Evolutionary conservation across 371 early-diverging fungal species (phyloP).

Genomic region (Mucor plumbeus): DNA sequence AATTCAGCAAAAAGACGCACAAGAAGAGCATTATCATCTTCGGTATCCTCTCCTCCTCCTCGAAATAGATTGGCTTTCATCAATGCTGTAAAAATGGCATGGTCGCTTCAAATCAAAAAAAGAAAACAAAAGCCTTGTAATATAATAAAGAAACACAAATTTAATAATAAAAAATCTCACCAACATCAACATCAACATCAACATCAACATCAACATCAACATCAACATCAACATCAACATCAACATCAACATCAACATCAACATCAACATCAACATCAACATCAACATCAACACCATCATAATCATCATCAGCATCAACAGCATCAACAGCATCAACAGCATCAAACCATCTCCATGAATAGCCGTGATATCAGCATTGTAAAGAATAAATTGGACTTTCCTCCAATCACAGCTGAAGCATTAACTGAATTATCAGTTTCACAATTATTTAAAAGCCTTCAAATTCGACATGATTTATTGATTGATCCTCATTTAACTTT

Average conservation of each 20-base stretch:
- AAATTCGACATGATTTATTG: slow-evolving; percentile 77
- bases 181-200: not conserved
- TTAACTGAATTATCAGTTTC: slow-evolving; percentile 50
- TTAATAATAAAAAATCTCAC: not conserved
- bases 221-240: not conserved
- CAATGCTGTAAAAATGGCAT: slow-evolving; percentile 25
- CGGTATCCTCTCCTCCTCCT: slow-evolving; percentile 9
- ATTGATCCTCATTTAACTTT: slow-evolving; percentile 79
- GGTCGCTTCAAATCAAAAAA: slow-evolving; percentile 23
- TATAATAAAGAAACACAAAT: not conserved
- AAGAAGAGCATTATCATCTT: not conserved
- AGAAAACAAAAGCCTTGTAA: slow-evolving; percentile 2
- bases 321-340: not conserved
- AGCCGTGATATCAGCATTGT: slow-evolving; percentile 8
- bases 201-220: not conserved
- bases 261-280: not conserved
- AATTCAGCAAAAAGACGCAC: not conserved
- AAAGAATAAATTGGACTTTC: slow-evolving; percentile 22
- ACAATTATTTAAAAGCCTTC: slow-evolving; percentile 71
- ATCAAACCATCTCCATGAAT: not conserved
- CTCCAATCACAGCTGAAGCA: slow-evolving; percentile 41
- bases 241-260: not conserved
- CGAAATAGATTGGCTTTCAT: slow-evolving; percentile 28
- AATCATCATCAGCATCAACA: too few species aligned
- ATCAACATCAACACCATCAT: not conserved